These are phyloP conservation scores for Gregarina niphandrodes DNA, from an alignment of 169 alveolate species.

Conservation along the genomic window DNA sequence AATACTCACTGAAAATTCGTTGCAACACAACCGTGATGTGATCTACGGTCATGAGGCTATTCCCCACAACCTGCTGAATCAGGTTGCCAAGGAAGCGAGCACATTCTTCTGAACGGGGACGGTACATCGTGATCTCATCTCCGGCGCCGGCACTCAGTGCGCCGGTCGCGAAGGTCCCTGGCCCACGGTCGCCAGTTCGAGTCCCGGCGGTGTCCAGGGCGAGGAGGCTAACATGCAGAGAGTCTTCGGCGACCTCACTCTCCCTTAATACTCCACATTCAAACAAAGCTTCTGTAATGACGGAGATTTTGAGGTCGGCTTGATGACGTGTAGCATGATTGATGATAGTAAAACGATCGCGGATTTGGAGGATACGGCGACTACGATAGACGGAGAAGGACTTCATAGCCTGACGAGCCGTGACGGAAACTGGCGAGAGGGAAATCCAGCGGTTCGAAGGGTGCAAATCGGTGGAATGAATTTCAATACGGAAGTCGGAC, in stretches of 20 bases:
- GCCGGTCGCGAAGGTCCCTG: too few relatives aligned
- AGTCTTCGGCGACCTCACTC: constrained; percentile 9
- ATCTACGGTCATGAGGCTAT: too few relatives aligned
- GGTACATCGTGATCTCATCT: too few relatives aligned
- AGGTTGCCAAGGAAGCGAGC: too few relatives aligned
- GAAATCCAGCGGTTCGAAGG: constrained; percentile 14
- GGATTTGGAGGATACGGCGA: constrained; percentile 14
- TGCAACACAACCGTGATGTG: too few relatives aligned
- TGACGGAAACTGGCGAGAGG: constrained; percentile 18
- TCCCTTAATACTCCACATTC: constrained; percentile 15
- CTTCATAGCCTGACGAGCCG: constrained; percentile 25
- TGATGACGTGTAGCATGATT: constrained; percentile 19
- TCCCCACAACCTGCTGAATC: too few relatives aligned
- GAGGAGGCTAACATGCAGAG: constrained; percentile 18
- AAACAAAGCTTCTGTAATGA: constrained; percentile 17
- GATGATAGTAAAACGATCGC: constrained; percentile 12
- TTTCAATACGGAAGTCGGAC: constrained; percentile 15
- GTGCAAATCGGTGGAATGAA: constrained; percentile 12
- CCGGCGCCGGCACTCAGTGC: too few relatives aligned
- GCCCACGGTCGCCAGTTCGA: too few relatives aligned
- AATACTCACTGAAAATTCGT: too few relatives aligned
- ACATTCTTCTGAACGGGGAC: too few relatives aligned
- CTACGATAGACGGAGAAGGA: constrained; percentile 19
- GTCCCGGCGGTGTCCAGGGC: too few relatives aligned
- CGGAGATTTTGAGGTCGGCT: constrained; percentile 20